Conservation (phyloP, 2,329 filamentous ascomycete genomes). For the Colletotrichum aenigma region DNA sequence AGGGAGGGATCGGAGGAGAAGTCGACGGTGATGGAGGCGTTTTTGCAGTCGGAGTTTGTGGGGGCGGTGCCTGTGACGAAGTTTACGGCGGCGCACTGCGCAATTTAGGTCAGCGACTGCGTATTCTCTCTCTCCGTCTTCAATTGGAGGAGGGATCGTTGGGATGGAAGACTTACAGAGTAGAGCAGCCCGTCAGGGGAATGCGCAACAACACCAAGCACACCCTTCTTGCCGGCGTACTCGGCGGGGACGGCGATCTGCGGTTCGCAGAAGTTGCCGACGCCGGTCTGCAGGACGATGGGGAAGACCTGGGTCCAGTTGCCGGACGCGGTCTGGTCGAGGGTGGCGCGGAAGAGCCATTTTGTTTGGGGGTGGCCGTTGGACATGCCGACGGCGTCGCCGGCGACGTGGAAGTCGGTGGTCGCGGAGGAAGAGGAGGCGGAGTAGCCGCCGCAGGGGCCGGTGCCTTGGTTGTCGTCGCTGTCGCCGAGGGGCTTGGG, state of each 20-base stretch:
- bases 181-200: conserved; percentile 62
- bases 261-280: conserved; percentile 59
- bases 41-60: conserved; percentile 36
- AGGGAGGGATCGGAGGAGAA: conserved; percentile 37
- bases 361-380: conserved; percentile 56
- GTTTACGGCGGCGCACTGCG: conserved; percentile 58
- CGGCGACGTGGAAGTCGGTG: conserved; percentile 61
- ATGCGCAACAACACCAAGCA: conserved; percentile 55
- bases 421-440: conserved; percentile 44
- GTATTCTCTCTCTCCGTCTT: neutral
- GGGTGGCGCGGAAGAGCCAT: conserved; percentile 64
- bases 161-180: conserved; percentile 45
- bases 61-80: conserved; percentile 52
- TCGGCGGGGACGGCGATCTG: conserved; percentile 48
- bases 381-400: conserved; percentile 53
- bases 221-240: conserved; percentile 58
- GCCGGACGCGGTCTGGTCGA: conserved; percentile 47
- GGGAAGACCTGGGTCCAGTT: conserved; percentile 62
- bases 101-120: neutral
- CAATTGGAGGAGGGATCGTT: neutral
- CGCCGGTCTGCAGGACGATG: conserved; percentile 57
- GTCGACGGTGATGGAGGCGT: conserved; percentile 30
- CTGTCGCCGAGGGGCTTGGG: conserved; percentile 52
- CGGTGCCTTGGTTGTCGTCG: conserved; percentile 45
- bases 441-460: conserved; percentile 60